Base-by-base conservation (phyloP, 83 land plant genomes). In the Thuja plicata region DNA sequence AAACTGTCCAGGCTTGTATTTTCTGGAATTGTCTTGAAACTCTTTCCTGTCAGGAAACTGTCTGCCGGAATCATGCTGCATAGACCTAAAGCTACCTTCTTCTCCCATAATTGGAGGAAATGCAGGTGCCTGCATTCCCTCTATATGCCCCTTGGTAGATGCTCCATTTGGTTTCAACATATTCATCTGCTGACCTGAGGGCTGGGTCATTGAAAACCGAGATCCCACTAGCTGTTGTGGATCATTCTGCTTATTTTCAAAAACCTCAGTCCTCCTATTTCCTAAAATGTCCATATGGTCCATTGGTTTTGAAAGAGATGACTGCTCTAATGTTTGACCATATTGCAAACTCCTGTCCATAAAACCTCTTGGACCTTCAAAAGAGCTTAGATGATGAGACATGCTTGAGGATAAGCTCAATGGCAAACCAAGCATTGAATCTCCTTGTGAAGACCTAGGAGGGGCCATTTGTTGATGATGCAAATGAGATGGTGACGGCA, bases 21-120 rank as follows among this genome's bases (percentile, higher is more conserved):
- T 90, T 87, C 76, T 89, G 90, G 34, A 93, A 89, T 84, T 89
- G 37, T 94, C 93, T 88, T 90, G 89, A 85, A 87, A 89, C 73
- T 92, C 89, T 88, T 89, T 87, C 66, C 88, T 79, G 79, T 90
- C 89, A 54, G 88, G 43, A 87, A 34, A 50, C 8, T 71, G 88
- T 6, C 87, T 84, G 77, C 79, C 71, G 17, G 83, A 55, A 1
- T 89, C 93, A 41, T 87, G 43, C 8, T 80, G 85, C 50, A 89
- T 89, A 41, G 92, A 85, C 84, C 87, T 89, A 32, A 86, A 71
- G 8, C 50, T 86, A 45, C 91, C 91, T 32, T 91, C 92, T 30
- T 88, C 93, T 13, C 71, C 78, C 50, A 86, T 71, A 24, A 85
- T 87, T 60, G 70, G 77, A 3, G 77, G 87, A 88, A 79, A 86